phyloP scores from a whole-genome alignment of 306 rosid genomes.

The Neltuma alba region DNA sequence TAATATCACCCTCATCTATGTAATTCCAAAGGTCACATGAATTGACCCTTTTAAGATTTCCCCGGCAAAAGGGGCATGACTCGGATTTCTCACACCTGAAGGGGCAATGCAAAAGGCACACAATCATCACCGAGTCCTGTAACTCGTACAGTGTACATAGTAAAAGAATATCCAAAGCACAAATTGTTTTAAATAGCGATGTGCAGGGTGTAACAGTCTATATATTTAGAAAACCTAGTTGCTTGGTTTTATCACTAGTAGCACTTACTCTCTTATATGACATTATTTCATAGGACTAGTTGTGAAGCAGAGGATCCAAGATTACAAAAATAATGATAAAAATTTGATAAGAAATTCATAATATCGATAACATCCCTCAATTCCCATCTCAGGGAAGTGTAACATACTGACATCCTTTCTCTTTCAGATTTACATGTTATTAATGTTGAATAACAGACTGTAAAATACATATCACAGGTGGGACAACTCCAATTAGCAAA shows the following conservation, averaged over 20 bases:
- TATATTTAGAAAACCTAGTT: conserved; percentile 2
- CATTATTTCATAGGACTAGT: background rate
- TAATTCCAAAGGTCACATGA: conserved; percentile 88
- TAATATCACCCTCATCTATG: conserved; percentile 60
- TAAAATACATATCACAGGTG: background rate
- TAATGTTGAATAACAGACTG: conserved; percentile 10
- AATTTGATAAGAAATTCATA: background rate
- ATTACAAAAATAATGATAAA: background rate
- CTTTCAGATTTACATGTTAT: conserved; percentile 7
- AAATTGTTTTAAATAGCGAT: background rate
- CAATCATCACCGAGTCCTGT: conserved; percentile 1
- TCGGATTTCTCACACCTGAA: conserved; percentile 74
- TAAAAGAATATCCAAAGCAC: background rate
- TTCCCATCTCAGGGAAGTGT: conserved; percentile 4
- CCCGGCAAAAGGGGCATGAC: conserved; percentile 95
- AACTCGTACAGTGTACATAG: background rate
- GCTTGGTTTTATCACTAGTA: conserved; percentile 3
- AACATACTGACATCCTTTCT: background rate
- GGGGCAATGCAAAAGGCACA: conserved; percentile 4
- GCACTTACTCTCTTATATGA: background rate
- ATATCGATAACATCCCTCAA: background rate
- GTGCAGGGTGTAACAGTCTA: background rate
- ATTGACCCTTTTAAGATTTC: conserved; percentile 70
- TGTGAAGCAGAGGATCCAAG: conserved; percentile 18
- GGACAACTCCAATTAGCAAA: conserved; percentile 10